Conservation (phyloP, 768 basidiomycete species). For the Tylopilus rubrobrunneus region DNA sequence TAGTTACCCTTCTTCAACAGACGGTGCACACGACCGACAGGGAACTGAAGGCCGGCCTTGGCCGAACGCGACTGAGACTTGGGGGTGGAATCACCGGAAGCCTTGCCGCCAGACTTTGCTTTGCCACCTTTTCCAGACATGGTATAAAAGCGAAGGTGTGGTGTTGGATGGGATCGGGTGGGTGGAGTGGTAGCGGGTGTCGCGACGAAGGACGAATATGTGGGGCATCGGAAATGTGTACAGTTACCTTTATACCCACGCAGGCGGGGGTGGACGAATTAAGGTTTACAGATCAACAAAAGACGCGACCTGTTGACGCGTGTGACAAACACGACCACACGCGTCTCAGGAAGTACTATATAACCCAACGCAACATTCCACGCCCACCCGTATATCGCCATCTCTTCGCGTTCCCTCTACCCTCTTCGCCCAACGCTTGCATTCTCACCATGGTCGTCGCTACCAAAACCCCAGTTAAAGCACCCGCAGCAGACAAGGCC, state of each 20-base stretch:
- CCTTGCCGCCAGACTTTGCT: slow-evolving; percentile 44
- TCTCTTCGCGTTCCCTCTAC: slow-evolving; percentile 1
- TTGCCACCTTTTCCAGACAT: slow-evolving; percentile 37
- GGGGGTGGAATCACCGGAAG: slow-evolving; percentile 36
- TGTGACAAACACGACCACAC: slow-evolving; percentile 37
- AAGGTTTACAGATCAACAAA: slow-evolving; percentile 39
- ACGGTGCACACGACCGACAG: slow-evolving; percentile 90
- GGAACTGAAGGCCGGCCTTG: slow-evolving; percentile 76
- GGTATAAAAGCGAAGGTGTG: neutral
- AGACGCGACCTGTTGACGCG: slow-evolving; percentile 11
- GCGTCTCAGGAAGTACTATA: slow-evolving; percentile 26
- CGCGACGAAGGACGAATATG: slow-evolving; percentile 20
- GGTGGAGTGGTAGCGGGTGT: neutral
- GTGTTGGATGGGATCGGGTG: neutral
- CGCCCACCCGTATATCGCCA: slow-evolving; percentile 10
- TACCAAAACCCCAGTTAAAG: slow-evolving; percentile 66
- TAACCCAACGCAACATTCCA: slow-evolving; percentile 2
- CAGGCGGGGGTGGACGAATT: slow-evolving; percentile 16
- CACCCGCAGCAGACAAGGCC: slow-evolving; percentile 54
- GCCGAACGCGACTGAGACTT: slow-evolving; percentile 68
- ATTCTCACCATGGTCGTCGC: slow-evolving; percentile 51
- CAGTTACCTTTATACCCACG: slow-evolving; percentile 27
- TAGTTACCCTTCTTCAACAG: slow-evolving; percentile 70
- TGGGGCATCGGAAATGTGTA: slow-evolving; percentile 23
- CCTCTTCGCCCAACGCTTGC: slow-evolving; percentile 4